These are phyloP conservation scores for Botrytis deweyae DNA, from an alignment of 2,329 filamentous ascomycete genomes.

Conservation along the genomic window DNA sequence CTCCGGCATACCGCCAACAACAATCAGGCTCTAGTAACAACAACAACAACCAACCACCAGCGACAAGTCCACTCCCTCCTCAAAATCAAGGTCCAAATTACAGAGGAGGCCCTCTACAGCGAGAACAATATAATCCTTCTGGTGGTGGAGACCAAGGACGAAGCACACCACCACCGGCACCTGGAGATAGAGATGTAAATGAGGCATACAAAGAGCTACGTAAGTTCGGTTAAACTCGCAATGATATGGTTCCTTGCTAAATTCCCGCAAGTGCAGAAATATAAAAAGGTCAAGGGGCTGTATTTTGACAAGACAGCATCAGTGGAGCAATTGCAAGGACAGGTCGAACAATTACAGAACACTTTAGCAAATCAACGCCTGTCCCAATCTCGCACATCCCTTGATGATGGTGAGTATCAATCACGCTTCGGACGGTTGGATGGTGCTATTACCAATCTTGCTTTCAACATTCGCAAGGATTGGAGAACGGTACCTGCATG, in stretches of 20 bases:
- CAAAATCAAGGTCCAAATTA: conserved; percentile 34
- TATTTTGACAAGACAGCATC: conserved; percentile 92
- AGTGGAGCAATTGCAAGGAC: conserved; percentile 85
- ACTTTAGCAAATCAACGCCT: conserved; percentile 95
- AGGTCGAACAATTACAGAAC: conserved; percentile 94
- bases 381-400: conserved; percentile 87
- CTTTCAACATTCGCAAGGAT: conserved; percentile 94
- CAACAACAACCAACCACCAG: conserved; percentile 33
- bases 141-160: conserved; percentile 44
- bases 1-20: conserved; percentile 35
- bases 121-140: conserved; percentile 34
- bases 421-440: conserved; percentile 88
- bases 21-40: conserved; percentile 29
- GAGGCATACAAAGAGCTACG: conserved; percentile 46
- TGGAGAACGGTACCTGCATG: conserved; percentile 81
- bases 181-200: conserved; percentile 35
- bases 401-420: conserved; percentile 92
- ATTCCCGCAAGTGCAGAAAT: conserved; percentile 73
- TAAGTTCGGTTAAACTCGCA: conserved; percentile 35
- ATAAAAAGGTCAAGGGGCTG: conserved; percentile 95
- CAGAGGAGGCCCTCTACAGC: conserved; percentile 38
- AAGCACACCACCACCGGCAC: conserved; percentile 46
- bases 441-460: conserved; percentile 88
- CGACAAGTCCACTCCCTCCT: conserved; percentile 29
- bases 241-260: conserved; percentile 22